These are phyloP conservation scores for Pezicula carpinea DNA, from an alignment of 2,329 filamentous ascomycete species.

Conservation along the genomic window DNA sequence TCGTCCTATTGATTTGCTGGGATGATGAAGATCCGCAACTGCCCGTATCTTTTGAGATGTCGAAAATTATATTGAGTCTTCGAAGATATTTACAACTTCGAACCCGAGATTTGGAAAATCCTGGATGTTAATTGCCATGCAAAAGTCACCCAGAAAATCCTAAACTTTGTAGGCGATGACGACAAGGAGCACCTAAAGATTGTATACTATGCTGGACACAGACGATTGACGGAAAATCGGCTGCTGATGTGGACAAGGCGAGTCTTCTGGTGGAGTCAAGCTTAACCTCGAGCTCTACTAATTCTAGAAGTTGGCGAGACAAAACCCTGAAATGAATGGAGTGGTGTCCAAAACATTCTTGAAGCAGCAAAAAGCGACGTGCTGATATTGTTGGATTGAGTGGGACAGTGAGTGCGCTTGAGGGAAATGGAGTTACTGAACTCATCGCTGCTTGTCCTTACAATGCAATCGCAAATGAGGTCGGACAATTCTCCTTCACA, in stretches of 20 bases:
- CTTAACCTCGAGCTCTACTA: no score
- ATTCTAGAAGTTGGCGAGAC: no score
- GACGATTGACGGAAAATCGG: conserved; percentile 6
- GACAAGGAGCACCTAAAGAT: conserved; percentile 19
- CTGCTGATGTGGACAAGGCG: conserved; percentile 17
- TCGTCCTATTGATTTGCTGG: conserved; percentile 19
- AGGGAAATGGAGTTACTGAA: conserved; percentile 4
- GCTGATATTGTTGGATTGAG: conserved; percentile 49
- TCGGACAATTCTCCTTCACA: conserved; percentile 23
- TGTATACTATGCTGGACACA: conserved; percentile 18
- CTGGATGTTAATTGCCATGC: conserved; percentile 9
- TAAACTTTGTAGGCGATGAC: conserved; percentile 14
- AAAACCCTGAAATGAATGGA: conserved; percentile 72
- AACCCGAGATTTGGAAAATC: conserved; percentile 18
- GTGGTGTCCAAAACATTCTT: conserved; percentile 63
- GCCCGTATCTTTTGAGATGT: conserved; percentile 10
- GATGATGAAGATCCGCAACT: conserved; percentile 11
- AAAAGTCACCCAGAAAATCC: conserved; percentile 10
- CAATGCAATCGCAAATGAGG: conserved; percentile 50
- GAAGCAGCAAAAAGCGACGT: conserved; percentile 54
- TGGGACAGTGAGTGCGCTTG: conserved; percentile 40
- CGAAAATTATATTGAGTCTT: conserved; percentile 14
- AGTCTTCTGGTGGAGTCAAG: no score
- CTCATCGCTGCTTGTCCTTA: conserved; percentile 40
- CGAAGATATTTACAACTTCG: conserved; percentile 15